Conservation (phyloP, 495 filamentous ascomycete genomes). For the Cercophora samala region DNA sequence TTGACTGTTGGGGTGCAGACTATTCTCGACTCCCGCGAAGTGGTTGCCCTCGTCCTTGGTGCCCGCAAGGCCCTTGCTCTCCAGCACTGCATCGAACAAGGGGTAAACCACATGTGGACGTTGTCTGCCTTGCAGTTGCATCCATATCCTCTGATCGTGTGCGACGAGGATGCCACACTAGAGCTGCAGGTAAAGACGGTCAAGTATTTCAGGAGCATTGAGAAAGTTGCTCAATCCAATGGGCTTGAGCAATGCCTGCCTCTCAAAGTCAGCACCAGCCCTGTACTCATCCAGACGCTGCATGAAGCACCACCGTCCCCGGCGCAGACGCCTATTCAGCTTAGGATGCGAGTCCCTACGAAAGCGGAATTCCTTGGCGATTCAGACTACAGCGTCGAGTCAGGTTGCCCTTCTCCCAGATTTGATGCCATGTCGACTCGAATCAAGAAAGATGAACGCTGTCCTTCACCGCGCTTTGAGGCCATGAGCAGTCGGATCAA, state of each 20-base stretch:
- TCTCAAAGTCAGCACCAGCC: constrained; percentile 43
- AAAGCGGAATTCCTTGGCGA: too few species aligned
- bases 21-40: constrained; percentile 75
- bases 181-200: constrained; percentile 86
- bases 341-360: background rate
- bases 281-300: background rate
- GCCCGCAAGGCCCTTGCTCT: constrained; percentile 78
- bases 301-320: background rate
- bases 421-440: background rate
- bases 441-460: background rate
- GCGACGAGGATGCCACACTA: constrained; percentile 79
- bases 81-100: constrained; percentile 75
- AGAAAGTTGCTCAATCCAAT: constrained; percentile 52
- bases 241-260: constrained; percentile 60
- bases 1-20: constrained; percentile 87
- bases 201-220: constrained; percentile 72
- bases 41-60: constrained; percentile 77
- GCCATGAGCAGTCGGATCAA: too few species aligned
- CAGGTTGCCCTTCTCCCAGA: background rate
- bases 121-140: constrained; percentile 77
- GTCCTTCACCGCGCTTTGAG: background rate
- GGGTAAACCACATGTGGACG: constrained; percentile 89
- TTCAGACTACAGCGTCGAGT: background rate
- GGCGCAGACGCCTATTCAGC: background rate
- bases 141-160: constrained; percentile 73